These are phyloP conservation scores for Pythium vanterpoolii DNA, from an alignment of 352 stramenopile species.

Conservation along the genomic window DNA sequence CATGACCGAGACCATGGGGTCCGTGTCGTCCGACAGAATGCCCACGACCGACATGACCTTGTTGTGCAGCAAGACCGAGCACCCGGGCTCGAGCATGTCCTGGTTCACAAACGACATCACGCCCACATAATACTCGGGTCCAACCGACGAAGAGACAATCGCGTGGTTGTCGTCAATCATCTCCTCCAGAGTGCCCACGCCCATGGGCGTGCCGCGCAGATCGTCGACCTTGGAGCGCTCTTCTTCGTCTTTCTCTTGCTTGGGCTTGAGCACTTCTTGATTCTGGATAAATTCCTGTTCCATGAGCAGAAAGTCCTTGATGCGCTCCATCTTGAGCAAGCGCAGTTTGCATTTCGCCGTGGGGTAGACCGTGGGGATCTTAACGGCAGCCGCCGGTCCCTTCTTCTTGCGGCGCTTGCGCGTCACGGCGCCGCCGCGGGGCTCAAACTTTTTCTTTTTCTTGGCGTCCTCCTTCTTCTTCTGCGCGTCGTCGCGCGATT, in stretches of 20 bases:
- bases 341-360: slow-evolving; percentile 99
- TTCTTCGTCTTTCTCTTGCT: slow-evolving; percentile 99
- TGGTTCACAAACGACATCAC: slow-evolving; percentile 99
- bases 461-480: slow-evolving; percentile 93
- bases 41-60: slow-evolving; percentile 99
- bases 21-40: slow-evolving; percentile 98
- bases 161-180: slow-evolving; percentile 99
- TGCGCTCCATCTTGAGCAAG: slow-evolving; percentile 98
- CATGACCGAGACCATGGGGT: slow-evolving; percentile 99
- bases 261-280: slow-evolving; percentile 99
- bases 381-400: slow-evolving; percentile 83
- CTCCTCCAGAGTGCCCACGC: slow-evolving; percentile 98
- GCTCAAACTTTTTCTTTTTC: slow-evolving; percentile 95
- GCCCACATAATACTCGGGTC: slow-evolving; percentile 99
- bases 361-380: slow-evolving; percentile 92
- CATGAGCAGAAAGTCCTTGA: slow-evolving; percentile 99
- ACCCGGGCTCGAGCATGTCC: slow-evolving; percentile 98
- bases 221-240: slow-evolving; percentile 99
- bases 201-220: slow-evolving; percentile 97
- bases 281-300: slow-evolving; percentile 99
- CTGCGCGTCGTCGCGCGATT: slow-evolving; percentile 73
- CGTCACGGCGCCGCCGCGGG: slow-evolving; percentile 78
- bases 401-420: slow-evolving; percentile 92
- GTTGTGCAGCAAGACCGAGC: slow-evolving; percentile 98
- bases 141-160: slow-evolving; percentile 98